These are phyloP conservation scores for Colletotrichum coccodes DNA, from an alignment of 2,329 filamentous ascomycete species.

Conservation along the genomic window DNA sequence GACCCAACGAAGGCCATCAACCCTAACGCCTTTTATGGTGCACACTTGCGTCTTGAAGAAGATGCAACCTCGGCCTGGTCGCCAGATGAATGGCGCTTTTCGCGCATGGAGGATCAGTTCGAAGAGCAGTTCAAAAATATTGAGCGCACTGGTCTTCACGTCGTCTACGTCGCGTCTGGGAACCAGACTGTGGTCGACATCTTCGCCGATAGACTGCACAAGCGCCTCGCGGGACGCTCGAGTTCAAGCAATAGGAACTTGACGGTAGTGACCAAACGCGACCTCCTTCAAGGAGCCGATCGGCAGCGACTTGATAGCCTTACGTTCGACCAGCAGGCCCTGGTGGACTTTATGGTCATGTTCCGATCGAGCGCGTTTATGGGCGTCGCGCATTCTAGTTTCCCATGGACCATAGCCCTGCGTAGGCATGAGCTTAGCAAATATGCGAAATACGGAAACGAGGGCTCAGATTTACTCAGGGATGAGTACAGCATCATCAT, in stretches of 20 bases:
- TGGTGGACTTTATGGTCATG: conserved; percentile 45
- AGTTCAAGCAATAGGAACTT: conserved; percentile 30
- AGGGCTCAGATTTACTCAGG: conserved; percentile 42
- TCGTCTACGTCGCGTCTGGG: conserved; percentile 44
- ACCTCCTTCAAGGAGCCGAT: conserved; percentile 38
- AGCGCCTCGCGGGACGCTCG: background rate
- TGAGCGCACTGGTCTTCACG: conserved; percentile 35
- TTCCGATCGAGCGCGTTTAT: conserved; percentile 45
- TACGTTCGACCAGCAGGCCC: conserved; percentile 45
- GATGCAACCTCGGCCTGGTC: conserved; percentile 44
- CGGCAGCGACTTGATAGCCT: conserved; percentile 35
- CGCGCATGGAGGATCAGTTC: conserved; percentile 43
- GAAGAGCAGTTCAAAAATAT: conserved; percentile 41
- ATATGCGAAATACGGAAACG: conserved; percentile 38
- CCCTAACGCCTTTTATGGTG: conserved; percentile 41
- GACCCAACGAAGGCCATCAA: conserved; percentile 39
- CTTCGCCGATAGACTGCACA: conserved; percentile 35
- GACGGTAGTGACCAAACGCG: conserved; percentile 43
- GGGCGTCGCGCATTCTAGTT: conserved; percentile 45
- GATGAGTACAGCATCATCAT: conserved; percentile 45
- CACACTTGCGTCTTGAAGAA: conserved; percentile 43
- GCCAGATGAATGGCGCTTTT: conserved; percentile 43
- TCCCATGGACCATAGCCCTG: conserved; percentile 45
- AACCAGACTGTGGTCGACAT: conserved; percentile 40
- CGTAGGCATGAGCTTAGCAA: conserved; percentile 44